Evolutionary conservation across 2,329 filamentous ascomycete species (phyloP).

Genomic region (Didymella sp.): DNA sequence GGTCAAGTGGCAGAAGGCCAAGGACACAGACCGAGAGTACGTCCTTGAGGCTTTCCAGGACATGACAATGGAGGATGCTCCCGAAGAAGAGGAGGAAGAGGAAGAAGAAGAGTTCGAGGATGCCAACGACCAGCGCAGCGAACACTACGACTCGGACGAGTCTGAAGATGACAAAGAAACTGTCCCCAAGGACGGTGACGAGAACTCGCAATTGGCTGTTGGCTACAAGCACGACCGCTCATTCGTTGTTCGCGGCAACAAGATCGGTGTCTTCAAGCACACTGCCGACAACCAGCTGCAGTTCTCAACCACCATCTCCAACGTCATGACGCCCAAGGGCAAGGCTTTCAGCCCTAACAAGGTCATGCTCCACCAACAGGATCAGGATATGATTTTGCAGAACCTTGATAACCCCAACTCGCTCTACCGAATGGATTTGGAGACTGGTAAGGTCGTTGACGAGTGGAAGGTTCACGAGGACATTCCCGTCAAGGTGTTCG

Average conservation of each 20-base stretch:
- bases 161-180: constrained; percentile 79
- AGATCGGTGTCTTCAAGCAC: constrained; percentile 99
- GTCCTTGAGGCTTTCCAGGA: constrained; percentile 96
- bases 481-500: constrained; percentile 89
- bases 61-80: constrained; percentile 84
- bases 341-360: constrained; percentile 89
- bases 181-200: constrained; percentile 75
- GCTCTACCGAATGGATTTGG: constrained; percentile 95
- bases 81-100: constrained; percentile 62
- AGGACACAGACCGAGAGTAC: constrained; percentile 92
- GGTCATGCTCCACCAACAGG: constrained; percentile 93
- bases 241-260: constrained; percentile 94
- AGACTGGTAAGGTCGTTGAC: constrained; percentile 96
- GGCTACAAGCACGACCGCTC: constrained; percentile 97
- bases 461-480: constrained; percentile 99
- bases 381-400: constrained; percentile 88
- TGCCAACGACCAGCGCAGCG: constrained; percentile 71
- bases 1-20: constrained; percentile 89
- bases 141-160: constrained; percentile 77
- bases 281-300: constrained; percentile 90
- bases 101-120: constrained; percentile 68
- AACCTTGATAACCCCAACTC: constrained; percentile 84
- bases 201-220: constrained; percentile 93
- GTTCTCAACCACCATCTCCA: constrained; percentile 96
- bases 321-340: constrained; percentile 86